These are phyloP conservation scores for Amesomyces nigricolor DNA, from an alignment of 2,329 filamentous ascomycete genomes.

Conservation along the genomic window DNA sequence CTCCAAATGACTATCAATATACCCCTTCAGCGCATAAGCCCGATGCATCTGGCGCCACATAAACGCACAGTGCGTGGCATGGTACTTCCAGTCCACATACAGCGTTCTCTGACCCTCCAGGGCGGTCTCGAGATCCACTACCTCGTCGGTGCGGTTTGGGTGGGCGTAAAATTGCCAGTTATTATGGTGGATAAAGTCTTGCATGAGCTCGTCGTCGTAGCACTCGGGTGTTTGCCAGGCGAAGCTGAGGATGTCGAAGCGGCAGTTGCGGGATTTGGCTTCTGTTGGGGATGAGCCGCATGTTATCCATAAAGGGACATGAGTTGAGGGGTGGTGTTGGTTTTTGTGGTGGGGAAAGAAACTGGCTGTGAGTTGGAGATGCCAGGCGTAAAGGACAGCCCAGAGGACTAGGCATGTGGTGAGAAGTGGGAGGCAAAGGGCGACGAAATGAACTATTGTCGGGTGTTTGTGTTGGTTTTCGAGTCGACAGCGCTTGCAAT, in stretches of 20 bases:
- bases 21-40: slow-evolving; percentile 3
- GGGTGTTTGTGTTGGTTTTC: slow-evolving; percentile 5
- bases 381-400: slow-evolving; percentile 4
- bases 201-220: slow-evolving; percentile 24
- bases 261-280: slow-evolving; percentile 23
- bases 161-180: slow-evolving; percentile 9
- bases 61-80: slow-evolving; percentile 8
- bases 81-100: slow-evolving; percentile 12
- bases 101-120: slow-evolving; percentile 2
- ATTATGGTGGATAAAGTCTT: slow-evolving; percentile 15
- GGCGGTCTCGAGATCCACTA: background rate
- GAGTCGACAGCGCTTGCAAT: background rate
- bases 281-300: slow-evolving; percentile 22
- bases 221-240: slow-evolving; percentile 26
- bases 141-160: slow-evolving; percentile 2
- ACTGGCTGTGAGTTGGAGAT: background rate
- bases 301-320: slow-evolving; percentile 12
- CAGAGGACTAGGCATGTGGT: background rate
- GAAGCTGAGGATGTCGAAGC: slow-evolving; percentile 28
- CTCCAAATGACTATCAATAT: slow-evolving; percentile 10
- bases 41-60: slow-evolving; percentile 16
- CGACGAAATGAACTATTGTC: background rate
- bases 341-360: background rate
- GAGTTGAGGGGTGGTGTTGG: background rate
- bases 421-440: background rate